Evolutionary conservation across 371 early-diverging fungal species (phyloP).

Genomic region (Cokeromyces recurvatus): DNA sequence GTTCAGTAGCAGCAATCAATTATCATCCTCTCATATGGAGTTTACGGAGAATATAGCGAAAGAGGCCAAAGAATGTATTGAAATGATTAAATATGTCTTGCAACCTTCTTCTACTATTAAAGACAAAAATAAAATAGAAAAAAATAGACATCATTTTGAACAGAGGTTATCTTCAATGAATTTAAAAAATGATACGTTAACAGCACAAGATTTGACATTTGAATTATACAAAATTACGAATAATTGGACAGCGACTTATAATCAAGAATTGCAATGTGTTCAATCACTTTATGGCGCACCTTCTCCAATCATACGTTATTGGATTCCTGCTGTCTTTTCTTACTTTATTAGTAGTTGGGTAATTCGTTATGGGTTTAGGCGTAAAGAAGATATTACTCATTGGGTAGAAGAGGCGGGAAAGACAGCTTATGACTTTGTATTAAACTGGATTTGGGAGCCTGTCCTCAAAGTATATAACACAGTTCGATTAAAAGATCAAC

Average conservation of each 20-base stretch:
- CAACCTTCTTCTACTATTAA: not conserved
- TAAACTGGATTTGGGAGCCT: constrained; percentile 82
- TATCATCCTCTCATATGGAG: not conserved
- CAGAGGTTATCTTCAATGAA: constrained; percentile 4
- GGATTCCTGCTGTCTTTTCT: constrained; percentile 50
- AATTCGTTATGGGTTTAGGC: constrained; percentile 33
- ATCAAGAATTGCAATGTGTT: constrained; percentile 10
- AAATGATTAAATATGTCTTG: constrained; percentile 11
- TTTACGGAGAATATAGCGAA: not conserved
- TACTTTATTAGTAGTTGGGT: constrained; percentile 38
- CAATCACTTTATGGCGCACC: constrained; percentile 41
- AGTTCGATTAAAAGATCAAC: constrained; percentile 73
- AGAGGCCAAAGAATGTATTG: constrained; percentile 9
- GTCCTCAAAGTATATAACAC: constrained; percentile 75
- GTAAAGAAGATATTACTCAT: constrained; percentile 47
- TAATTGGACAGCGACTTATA: constrained; percentile 6
- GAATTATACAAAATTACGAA: constrained; percentile 8
- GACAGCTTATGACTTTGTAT: constrained; percentile 54
- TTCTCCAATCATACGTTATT: constrained; percentile 46
- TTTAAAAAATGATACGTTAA: not conserved
- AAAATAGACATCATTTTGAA: constrained; percentile 13
- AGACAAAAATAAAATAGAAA: not conserved
- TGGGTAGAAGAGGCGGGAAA: constrained; percentile 42
- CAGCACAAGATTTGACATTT: not conserved
- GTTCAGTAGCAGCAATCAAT: too few relatives aligned